These are phyloP conservation scores for Myrica gale DNA, from an alignment of 306 rosid genomes.

Conservation along the genomic window DNA sequence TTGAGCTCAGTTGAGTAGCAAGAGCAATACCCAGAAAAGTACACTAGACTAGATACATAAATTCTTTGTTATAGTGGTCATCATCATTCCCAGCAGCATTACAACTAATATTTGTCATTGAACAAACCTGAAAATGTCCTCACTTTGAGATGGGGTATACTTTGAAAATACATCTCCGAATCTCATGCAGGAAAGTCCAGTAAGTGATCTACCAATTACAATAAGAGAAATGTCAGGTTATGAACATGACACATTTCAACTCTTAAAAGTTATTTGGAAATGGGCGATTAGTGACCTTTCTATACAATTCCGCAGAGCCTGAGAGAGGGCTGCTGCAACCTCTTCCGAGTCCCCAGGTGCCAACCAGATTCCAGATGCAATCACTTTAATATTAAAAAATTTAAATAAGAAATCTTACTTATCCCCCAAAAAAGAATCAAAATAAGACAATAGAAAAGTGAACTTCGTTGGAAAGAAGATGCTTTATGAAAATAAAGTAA, in stretches of 20 bases:
- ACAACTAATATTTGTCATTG: constrained; percentile 16
- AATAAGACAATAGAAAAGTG: constrained; percentile 21
- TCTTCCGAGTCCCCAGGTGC: constrained; percentile 98
- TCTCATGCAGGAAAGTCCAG: constrained; percentile 78
- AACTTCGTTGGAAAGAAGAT: background rate
- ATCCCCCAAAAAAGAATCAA: background rate
- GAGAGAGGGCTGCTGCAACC: constrained; percentile 93
- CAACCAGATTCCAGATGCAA: constrained; percentile 88
- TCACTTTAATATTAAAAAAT: constrained; percentile 40
- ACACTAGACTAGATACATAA: no score
- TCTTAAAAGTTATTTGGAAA: constrained; percentile 7
- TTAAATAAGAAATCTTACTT: no score
- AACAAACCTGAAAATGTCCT: constrained; percentile 70
- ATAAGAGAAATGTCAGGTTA: constrained; percentile 30
- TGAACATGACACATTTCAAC: constrained; percentile 29
- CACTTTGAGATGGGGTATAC: constrained; percentile 64
- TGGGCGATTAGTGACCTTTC: constrained; percentile 59
- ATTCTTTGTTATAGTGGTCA: no score
- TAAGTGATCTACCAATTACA: constrained; percentile 58
- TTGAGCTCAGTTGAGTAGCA: no score
- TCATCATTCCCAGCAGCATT: background rate
- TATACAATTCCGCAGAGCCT: constrained; percentile 77
- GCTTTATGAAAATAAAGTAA: constrained; percentile 1
- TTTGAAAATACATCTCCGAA: constrained; percentile 93
- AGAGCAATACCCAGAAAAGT: no score